Evolutionary conservation across 1,139 yeast species (phyloP).

Genomic region (Debaryomyces nepalensis): DNA sequence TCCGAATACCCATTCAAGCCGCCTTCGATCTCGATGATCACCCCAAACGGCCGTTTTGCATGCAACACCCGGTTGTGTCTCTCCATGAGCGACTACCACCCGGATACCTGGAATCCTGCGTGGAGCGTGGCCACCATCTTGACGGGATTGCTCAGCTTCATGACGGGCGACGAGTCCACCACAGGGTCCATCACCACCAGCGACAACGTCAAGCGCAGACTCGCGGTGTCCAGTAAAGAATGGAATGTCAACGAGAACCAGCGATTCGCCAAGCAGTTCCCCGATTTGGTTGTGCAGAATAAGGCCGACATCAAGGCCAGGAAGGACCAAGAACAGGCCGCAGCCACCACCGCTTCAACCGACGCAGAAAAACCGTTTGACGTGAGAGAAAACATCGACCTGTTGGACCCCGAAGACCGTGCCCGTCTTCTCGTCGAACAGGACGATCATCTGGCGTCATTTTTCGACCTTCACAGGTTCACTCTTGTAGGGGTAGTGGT

Average conservation of each 20-base stretch:
- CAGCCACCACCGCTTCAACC: slow-evolving; percentile 13
- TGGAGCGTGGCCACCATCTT: slow-evolving; percentile 91
- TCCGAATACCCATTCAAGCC: slow-evolving; percentile 91
- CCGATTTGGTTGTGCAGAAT: slow-evolving; percentile 64
- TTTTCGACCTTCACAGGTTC: slow-evolving; percentile 18
- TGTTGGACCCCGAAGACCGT: slow-evolving; percentile 51
- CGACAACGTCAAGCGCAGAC: slow-evolving; percentile 40
- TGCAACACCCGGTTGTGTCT: slow-evolving; percentile 81
- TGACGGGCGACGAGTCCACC: slow-evolving; percentile 61
- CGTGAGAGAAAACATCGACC: slow-evolving; percentile 29
- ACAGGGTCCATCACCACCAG: slow-evolving; percentile 46
- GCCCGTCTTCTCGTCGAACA: slow-evolving; percentile 42
- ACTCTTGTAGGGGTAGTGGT: slow-evolving; percentile 37
- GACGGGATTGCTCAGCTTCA: slow-evolving; percentile 83
- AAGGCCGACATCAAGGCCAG: slow-evolving; percentile 26
- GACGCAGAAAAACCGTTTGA: slow-evolving; percentile 21
- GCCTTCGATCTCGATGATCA: slow-evolving; percentile 86
- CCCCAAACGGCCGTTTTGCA: slow-evolving; percentile 84
- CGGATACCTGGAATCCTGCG: slow-evolving; percentile 93
- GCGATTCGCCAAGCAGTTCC: slow-evolving; percentile 66
- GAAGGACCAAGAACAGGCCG: slow-evolving; percentile 18
- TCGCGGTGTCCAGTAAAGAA: slow-evolving; percentile 57
- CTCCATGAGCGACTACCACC: slow-evolving; percentile 91
- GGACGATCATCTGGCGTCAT: slow-evolving; percentile 20
- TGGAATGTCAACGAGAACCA: slow-evolving; percentile 66